A percentile compares a stretch with the other conserved stretches of the same genome.
phyloP scores from a whole-genome alignment of 129 eudicot species.

The Gnaphalium uliginosum region DNA sequence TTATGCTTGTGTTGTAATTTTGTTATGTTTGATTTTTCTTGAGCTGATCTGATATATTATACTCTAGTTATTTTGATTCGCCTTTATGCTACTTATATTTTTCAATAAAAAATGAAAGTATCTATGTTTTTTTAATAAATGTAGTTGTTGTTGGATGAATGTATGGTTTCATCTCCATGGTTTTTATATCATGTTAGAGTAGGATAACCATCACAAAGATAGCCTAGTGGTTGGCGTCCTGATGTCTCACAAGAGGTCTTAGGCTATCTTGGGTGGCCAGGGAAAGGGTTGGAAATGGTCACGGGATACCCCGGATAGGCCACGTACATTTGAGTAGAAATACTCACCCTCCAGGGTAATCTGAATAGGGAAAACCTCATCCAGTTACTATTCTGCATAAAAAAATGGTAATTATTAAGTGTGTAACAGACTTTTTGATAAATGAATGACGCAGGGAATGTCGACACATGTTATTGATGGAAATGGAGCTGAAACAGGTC shows the following conservation, averaged over 20 bases:
- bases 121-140: background rate
- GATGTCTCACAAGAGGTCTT: too few species aligned
- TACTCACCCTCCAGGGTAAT: too few species aligned
- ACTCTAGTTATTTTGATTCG: background rate
- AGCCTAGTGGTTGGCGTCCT: too few species aligned
- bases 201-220: too few species aligned
- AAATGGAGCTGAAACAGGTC: conserved; percentile 75
- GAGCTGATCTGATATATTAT: conserved; percentile 2
- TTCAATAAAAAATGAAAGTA: background rate
- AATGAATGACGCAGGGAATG: conserved; percentile 52
- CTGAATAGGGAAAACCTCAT: too few species aligned
- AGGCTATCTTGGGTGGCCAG: too few species aligned
- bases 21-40: too few species aligned
- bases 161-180: background rate
- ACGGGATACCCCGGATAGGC: too few species aligned
- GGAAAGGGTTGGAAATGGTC: too few species aligned
- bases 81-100: background rate
- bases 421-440: conserved; percentile 5
- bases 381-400: background rate
- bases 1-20: conserved; percentile 12
- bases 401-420: background rate
- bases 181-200: background rate
- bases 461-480: conserved; percentile 63
- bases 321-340: too few species aligned
- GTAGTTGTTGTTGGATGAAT: background rate